Evolutionary conservation across 1,284 basidiomycete genomes (phyloP).

Genomic region (Dichomitus squalens): DNA sequence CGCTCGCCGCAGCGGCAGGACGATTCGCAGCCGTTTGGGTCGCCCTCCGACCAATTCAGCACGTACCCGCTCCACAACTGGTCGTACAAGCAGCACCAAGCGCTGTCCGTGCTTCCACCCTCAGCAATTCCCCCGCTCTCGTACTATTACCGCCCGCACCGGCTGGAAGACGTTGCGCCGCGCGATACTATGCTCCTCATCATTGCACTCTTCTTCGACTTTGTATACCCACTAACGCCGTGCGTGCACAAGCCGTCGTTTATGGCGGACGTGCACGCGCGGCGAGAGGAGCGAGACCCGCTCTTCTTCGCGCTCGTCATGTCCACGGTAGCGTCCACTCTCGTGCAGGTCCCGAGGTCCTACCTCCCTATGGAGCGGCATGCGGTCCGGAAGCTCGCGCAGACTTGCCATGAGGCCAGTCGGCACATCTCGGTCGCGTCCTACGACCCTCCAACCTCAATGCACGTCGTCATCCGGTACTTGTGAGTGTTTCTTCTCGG

Average conservation of each 20-base stretch:
- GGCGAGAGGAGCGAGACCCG: conserved; percentile 81
- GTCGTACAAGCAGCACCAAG: conserved; percentile 68
- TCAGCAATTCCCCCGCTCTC: conserved; percentile 67
- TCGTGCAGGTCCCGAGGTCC: conserved; percentile 80
- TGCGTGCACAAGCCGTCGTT: conserved; percentile 84
- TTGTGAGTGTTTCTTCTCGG: conserved; percentile 59
- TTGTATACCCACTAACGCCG: conserved; percentile 84
- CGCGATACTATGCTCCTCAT: conserved; percentile 78
- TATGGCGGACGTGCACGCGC: conserved; percentile 78
- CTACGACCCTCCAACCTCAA: conserved; percentile 81
- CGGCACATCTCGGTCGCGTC: conserved; percentile 75
- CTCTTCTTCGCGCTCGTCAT: conserved; percentile 87
- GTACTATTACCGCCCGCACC: conserved; percentile 66
- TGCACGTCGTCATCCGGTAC: conserved; percentile 81
- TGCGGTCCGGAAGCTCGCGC: conserved; percentile 74
- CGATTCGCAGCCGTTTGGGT: conserved; percentile 44
- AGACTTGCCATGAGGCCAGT: conserved; percentile 80
- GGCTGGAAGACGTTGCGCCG: conserved; percentile 75
- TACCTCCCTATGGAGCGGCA: conserved; percentile 82
- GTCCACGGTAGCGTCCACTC: conserved; percentile 80
- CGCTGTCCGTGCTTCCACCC: conserved; percentile 49
- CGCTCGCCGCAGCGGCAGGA: conserved; percentile 36
- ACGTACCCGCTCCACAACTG: conserved; percentile 70
- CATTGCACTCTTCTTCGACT: conserved; percentile 86
- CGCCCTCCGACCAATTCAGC: conserved; percentile 55